Conservation (phyloP, 306 rosid genomes). For the Cucurbita ficifolia region DNA sequence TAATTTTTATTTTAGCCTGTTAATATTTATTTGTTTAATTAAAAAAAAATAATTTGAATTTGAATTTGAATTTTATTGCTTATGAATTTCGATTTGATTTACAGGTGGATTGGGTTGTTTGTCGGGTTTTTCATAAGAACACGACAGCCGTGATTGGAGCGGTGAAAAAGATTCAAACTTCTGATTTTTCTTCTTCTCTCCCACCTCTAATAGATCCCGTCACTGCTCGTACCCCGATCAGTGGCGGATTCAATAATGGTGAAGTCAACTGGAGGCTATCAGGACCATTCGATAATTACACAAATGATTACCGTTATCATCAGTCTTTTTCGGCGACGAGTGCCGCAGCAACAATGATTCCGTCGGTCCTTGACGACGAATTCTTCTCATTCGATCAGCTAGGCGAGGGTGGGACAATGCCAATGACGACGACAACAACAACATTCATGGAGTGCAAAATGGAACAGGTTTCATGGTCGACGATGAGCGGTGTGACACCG, state of each 20-base stretch:
- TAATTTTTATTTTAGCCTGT: no score
- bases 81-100: background rate
- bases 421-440: background rate
- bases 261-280: background rate
- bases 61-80: background rate
- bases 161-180: conserved; percentile 27
- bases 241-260: background rate
- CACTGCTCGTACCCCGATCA: background rate
- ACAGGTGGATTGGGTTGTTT: conserved; percentile 93
- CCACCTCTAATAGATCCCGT: conserved; percentile 64
- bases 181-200: conserved; percentile 49
- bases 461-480: background rate
- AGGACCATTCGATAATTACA: background rate
- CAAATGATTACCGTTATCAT: background rate
- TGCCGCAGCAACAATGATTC: background rate
- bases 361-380: background rate
- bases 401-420: background rate
- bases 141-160: conserved; percentile 13
- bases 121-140: conserved; percentile 70
- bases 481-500: background rate
- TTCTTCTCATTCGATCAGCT: background rate
- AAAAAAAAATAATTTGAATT: no score
- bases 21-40: no score
- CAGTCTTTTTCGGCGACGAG: background rate
- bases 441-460: background rate